Percentiles rank a stretch among this genome's conserved stretches.
phyloP scores from a whole-genome alignment of 129 eudicot genomes.

The Apium graveolens region DNA sequence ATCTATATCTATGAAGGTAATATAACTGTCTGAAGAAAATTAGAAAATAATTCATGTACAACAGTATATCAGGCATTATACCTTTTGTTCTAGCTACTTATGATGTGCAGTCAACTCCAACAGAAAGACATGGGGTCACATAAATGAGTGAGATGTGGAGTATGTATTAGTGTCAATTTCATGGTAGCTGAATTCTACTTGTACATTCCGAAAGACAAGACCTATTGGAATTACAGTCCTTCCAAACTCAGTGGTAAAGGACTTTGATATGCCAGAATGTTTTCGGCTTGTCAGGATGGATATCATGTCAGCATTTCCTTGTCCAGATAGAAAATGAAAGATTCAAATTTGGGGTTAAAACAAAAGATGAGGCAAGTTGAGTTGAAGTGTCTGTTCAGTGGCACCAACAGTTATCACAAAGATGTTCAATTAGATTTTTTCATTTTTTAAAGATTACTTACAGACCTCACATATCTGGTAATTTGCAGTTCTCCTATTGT shows the following conservation, averaged over 20 bases:
- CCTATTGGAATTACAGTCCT: background rate
- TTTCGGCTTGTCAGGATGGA: constrained; percentile 1
- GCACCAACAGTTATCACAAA: background rate
- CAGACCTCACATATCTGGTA: background rate
- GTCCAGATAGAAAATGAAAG: background rate
- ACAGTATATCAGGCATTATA: background rate
- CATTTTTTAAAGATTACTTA: background rate
- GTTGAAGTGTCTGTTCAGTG: background rate
- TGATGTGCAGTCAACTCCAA: background rate
- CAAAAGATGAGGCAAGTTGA: background rate
- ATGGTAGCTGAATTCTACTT: background rate
- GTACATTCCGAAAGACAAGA: background rate
- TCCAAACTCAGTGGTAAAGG: constrained; percentile 3
- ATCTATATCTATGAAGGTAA: background rate
- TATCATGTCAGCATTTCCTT: constrained; percentile 1
- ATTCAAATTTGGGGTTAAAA: background rate
- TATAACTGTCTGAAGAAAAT: background rate
- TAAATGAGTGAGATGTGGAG: background rate
- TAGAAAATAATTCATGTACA: background rate
- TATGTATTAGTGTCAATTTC: background rate
- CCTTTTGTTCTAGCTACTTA: background rate
- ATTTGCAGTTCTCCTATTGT: background rate
- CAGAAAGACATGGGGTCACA: background rate
- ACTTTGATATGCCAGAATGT: constrained; percentile 2
- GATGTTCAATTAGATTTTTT: background rate